Conservation (phyloP, 106 monocot genomes). For the Narthecium ossifragum region DNA sequence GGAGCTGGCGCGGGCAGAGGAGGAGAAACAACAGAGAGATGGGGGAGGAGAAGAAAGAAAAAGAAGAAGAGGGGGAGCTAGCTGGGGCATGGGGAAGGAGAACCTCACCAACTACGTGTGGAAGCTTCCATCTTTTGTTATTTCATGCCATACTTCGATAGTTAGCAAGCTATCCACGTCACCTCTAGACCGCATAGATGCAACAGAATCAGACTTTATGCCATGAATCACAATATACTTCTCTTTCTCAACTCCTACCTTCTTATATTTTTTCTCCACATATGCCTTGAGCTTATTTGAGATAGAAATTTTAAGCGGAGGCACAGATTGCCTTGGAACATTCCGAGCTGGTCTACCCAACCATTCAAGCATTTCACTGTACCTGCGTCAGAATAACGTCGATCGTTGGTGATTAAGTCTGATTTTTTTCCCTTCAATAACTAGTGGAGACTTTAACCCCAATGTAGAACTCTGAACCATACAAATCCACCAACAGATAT, state of each 20-base stretch:
- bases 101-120: too few species aligned
- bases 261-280: conserved; percentile 52
- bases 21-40: too few species aligned
- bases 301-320: conserved; percentile 65
- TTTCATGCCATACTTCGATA: conserved; percentile 66
- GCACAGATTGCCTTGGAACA: conserved; percentile 43
- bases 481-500: too few species aligned
- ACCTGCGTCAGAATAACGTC: conserved; percentile 38
- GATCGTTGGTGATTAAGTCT: neutral
- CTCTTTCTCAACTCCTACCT: conserved; percentile 60
- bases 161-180: conserved; percentile 79
- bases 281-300: conserved; percentile 67
- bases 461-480: too few species aligned
- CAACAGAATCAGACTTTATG: conserved; percentile 72
- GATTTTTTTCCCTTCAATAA: too few species aligned
- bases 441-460: too few species aligned
- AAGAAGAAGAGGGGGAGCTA: too few species aligned
- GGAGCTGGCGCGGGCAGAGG: too few species aligned
- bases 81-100: too few species aligned
- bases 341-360: conserved; percentile 52
- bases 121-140: conserved; percentile 57
- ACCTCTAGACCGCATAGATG: conserved; percentile 81
- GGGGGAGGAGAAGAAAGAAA: too few species aligned
- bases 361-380: conserved; percentile 79
- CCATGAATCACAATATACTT: conserved; percentile 78